Evolutionary conservation across 2,329 filamentous ascomycete genomes (phyloP), one percentile per base, ranked within the genome.

Genomic region (Chrysoporthe puriensis): DNA sequence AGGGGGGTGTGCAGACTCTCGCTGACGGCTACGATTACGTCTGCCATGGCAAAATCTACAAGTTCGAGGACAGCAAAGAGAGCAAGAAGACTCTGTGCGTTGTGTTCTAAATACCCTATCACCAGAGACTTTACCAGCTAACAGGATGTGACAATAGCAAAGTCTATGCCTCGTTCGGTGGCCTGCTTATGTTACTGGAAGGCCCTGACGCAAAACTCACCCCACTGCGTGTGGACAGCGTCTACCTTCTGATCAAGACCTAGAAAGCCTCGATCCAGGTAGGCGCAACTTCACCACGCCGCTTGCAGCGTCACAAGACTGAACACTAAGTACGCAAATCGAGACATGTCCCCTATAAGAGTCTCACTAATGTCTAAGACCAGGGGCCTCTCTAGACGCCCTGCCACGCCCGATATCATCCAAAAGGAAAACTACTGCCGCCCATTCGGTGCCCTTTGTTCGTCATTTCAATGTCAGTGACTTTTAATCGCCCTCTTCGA

Each of bases 131-230:
- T 59, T 26, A 42, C 13, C 4, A 36, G 3, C 64, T 71, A 43
- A 61, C 68, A 56, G 50, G 18, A 60, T 56, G 26, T 14, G 40
- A 14, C 50, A 70, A 72, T 73, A 98, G 95, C 78, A 96, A 97
- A 78, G 93, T 94, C 40, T 99, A 95, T 80, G 86, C 96, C 73
- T 97, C 94, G 1, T 99, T 97, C 75, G 96, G 96, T 60, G 96
- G 96, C 8, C 83, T 99, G 71, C 81, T 99, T 74, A 90, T 98
- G 81, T 93, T 91, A 74, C 86, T 99, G 66, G 92, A 97, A 75
- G 96, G 96, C 6, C 96, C 96, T 2, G 96, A 97, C 80, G 96
- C 96, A 85, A 97, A 97, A 84, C 88, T 99, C 71, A 96, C 92
- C 44, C 91, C 94, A 40, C 82, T 99, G 76, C 89, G 94, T 74